Evolutionary conservation across 495 filamentous ascomycete genomes (phyloP).

Genomic region (Aspergillus kassunensis): DNA sequence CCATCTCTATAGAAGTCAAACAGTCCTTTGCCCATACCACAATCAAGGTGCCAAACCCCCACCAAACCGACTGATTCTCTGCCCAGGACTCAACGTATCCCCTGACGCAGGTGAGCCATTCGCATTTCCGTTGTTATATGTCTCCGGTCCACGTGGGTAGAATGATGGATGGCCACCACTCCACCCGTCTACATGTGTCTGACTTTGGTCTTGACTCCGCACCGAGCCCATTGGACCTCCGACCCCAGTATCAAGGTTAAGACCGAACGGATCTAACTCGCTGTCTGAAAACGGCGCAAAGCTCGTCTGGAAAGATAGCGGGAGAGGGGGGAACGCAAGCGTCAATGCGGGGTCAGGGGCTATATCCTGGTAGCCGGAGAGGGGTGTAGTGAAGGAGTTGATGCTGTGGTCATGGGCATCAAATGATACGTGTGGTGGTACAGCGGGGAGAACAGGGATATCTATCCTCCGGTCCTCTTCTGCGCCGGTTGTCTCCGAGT

Average conservation of each 20-base stretch:
- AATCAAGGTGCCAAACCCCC: background rate
- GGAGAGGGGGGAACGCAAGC: conserved; percentile 34
- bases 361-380: too few species aligned
- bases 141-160: background rate
- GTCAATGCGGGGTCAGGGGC: conserved; percentile 21
- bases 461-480: too few species aligned
- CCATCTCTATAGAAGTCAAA: too few species aligned
- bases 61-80: conserved; percentile 18
- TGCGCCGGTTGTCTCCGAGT: conserved; percentile 27
- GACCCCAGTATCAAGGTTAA: background rate
- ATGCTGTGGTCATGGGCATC: too few species aligned
- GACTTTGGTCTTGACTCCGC: too few species aligned
- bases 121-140: background rate
- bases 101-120: background rate
- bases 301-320: conserved; percentile 28
- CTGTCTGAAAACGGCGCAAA: conserved; percentile 8
- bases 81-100: conserved; percentile 11
- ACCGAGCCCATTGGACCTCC: background rate
- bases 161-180: background rate
- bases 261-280: conserved; percentile 1
- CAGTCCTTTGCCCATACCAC: too few species aligned
- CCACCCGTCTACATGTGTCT: background rate
- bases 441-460: background rate
- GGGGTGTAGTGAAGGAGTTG: background rate
- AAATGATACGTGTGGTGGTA: background rate